Conservation (phyloP, 2,329 filamentous ascomycete species). For the Epichloe gansuensis region DNA sequence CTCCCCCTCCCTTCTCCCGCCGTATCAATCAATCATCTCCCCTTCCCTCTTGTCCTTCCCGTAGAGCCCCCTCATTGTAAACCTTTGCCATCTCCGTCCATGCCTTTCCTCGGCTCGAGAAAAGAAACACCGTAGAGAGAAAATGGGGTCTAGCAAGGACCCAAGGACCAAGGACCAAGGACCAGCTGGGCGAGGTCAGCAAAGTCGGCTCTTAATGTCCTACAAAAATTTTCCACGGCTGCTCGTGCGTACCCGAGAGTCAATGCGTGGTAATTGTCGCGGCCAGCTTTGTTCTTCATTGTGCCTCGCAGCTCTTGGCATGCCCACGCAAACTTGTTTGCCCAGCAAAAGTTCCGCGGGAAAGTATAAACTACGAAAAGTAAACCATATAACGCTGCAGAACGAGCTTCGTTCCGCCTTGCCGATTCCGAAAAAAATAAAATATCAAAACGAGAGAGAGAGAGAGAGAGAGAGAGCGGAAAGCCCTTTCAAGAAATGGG, state of each 20-base stretch:
- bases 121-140: not conserved
- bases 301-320: not conserved
- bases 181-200: not conserved
- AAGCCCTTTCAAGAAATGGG: not conserved
- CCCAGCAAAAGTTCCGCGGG: not conserved
- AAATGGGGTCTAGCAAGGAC: not conserved
- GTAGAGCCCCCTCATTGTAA: not conserved
- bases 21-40: too few relatives aligned
- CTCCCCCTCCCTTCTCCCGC: not conserved
- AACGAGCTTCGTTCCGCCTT: not conserved
- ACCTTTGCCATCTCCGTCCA: not conserved
- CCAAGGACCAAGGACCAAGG: too few relatives aligned
- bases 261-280: not conserved
- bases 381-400: conserved; percentile 2
- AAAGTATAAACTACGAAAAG: conserved; percentile 1
- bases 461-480: not conserved
- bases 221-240: too few relatives aligned
- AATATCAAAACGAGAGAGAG: not conserved
- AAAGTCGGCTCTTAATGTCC: not conserved
- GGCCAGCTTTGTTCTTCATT: not conserved
- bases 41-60: too few relatives aligned
- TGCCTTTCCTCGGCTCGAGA: not conserved
- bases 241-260: too few relatives aligned
- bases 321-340: not conserved
- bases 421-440: not conserved